These are phyloP conservation scores for Thraustochytrium sp. DNA, from an alignment of 352 stramenopile genomes.

Conservation along the genomic window DNA sequence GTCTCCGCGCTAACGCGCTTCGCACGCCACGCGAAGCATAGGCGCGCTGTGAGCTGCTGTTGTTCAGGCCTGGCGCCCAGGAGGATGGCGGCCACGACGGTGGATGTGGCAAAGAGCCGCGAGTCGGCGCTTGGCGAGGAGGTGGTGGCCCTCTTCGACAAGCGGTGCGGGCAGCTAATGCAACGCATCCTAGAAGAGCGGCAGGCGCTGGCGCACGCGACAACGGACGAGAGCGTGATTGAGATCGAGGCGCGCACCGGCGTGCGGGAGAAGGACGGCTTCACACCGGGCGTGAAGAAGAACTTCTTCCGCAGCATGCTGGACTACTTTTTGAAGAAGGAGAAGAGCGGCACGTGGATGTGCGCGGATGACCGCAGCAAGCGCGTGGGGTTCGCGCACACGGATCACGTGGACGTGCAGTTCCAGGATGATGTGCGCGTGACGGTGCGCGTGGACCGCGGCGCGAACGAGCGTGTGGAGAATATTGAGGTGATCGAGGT, in stretches of 20 bases:
- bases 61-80: not conserved
- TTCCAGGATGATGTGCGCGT: constrained; percentile 35
- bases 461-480: not conserved
- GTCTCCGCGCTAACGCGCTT: no score
- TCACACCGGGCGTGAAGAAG: not conserved
- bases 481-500: constrained; percentile 24
- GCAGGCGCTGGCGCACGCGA: not conserved
- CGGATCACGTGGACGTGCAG: constrained; percentile 16
- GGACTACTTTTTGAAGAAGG: constrained; percentile 1
- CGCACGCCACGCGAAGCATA: no score
- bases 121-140: not conserved
- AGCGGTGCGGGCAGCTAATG: not conserved
- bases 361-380: not conserved
- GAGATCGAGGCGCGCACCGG: constrained; percentile 21
- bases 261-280: not conserved
- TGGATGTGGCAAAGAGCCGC: not conserved
- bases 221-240: constrained; percentile 5
- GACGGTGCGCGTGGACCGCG: not conserved
- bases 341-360: constrained; percentile 16
- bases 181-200: constrained; percentile 3
- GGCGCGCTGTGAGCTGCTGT: not conserved
- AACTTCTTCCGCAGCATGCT: constrained; percentile 1
- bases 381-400: constrained; percentile 2
- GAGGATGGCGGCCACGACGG: not conserved
- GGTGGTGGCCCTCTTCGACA: not conserved